These are phyloP conservation scores for Cladophialophora psammophila DNA, from an alignment of 2,329 filamentous ascomycete genomes.

Conservation along the genomic window DNA sequence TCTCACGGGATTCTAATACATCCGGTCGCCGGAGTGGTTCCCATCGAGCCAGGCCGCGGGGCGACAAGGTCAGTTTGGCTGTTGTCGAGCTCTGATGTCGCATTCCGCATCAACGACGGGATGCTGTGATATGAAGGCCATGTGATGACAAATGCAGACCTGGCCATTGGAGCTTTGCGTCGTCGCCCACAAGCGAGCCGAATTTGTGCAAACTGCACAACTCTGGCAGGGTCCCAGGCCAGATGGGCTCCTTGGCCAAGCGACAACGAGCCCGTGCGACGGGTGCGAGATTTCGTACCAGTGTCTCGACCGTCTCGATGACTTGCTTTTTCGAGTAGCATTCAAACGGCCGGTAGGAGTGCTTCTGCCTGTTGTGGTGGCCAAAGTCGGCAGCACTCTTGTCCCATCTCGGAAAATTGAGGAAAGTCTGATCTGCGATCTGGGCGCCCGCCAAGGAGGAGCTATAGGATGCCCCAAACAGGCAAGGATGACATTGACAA, in stretches of 20 bases:
- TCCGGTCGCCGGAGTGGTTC: conserved; percentile 2
- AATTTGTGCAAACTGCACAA: conserved; percentile 22
- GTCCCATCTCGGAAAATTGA: conserved; percentile 6
- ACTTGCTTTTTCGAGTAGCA: conserved; percentile 9
- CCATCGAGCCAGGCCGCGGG: neutral
- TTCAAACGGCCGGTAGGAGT: conserved; percentile 2
- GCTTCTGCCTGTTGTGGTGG: conserved; percentile 16
- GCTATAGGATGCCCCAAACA: neutral
- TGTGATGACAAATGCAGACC: conserved; percentile 19
- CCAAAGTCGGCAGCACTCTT: neutral
- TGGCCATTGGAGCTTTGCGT: neutral
- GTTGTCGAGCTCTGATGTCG: neutral
- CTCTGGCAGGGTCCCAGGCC: neutral
- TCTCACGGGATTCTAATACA: conserved; percentile 2
- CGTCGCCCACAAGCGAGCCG: neutral
- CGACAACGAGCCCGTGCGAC: neutral
- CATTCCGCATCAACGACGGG: neutral
- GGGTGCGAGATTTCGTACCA: neutral
- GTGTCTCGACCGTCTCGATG: neutral
- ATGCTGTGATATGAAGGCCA: conserved; percentile 3
- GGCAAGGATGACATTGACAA: neutral
- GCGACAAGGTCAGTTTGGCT: neutral
- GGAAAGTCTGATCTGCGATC: conserved; percentile 2
- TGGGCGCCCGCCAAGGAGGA: neutral
- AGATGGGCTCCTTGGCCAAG: neutral